These are phyloP conservation scores for Cyclocybe aegerita DNA, from an alignment of 768 basidiomycete genomes.

Conservation along the genomic window DNA sequence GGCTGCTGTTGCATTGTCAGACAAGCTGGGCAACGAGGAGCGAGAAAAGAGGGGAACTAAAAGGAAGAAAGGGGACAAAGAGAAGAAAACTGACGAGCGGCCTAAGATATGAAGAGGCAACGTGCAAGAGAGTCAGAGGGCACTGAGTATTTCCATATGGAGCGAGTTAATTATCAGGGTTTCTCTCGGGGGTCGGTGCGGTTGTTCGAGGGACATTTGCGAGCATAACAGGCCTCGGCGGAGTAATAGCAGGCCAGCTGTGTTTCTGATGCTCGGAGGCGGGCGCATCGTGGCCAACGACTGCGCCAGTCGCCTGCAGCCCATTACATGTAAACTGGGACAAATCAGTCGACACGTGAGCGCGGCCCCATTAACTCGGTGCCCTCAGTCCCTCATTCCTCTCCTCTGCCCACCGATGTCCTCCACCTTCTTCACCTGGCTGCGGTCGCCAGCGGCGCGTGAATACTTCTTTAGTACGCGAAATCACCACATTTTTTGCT, in stretches of 20 bases:
- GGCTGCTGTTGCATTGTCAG: constrained; percentile 35
- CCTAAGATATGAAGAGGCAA: constrained; percentile 10
- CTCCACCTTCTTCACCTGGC: constrained; percentile 84
- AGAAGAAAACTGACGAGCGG: constrained; percentile 8
- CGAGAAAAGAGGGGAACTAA: background rate
- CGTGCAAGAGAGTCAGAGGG: constrained; percentile 18
- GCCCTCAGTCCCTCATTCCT: constrained; percentile 5
- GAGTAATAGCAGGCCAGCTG: too few species aligned
- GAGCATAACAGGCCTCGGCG: too few species aligned
- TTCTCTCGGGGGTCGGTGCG: background rate
- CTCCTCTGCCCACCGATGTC: constrained; percentile 51
- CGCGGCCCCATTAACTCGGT: constrained; percentile 1
- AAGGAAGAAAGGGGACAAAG: constrained; percentile 12
- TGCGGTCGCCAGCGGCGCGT: constrained; percentile 86
- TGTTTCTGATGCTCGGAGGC: background rate
- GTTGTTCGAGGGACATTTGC: too few species aligned
- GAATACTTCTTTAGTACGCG: constrained; percentile 94
- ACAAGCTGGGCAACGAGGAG: constrained; percentile 4
- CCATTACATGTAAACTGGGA: constrained; percentile 15
- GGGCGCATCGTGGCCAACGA: background rate
- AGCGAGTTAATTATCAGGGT: constrained; percentile 16
- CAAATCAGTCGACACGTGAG: constrained; percentile 20
- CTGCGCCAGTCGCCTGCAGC: background rate
- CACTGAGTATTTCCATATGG: constrained; percentile 36
- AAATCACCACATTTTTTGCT: background rate